Evolutionary conservation across 495 filamentous ascomycete genomes (phyloP).

Genomic region (Penicillium mononematosum): DNA sequence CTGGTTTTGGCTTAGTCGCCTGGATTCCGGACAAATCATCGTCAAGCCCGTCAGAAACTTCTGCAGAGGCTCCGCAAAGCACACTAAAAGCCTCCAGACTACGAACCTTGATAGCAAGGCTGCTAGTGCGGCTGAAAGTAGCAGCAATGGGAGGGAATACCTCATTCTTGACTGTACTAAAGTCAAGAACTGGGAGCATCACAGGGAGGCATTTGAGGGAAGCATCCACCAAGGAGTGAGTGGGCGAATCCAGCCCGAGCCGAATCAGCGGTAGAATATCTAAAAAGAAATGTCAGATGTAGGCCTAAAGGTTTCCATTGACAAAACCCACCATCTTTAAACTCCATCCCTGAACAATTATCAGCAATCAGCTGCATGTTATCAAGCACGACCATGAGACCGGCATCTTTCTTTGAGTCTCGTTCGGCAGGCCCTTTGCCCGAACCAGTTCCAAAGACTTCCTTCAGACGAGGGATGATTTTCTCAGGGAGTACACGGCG

Average conservation of each 20-base stretch:
- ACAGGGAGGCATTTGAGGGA: constrained; percentile 69
- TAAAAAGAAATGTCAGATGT: constrained; percentile 28
- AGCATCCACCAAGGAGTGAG: constrained; percentile 83
- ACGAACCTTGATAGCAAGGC: constrained; percentile 88
- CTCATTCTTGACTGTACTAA: constrained; percentile 93
- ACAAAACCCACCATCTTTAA: constrained; percentile 74
- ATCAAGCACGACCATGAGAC: constrained; percentile 83
- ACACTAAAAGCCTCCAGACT: constrained; percentile 86
- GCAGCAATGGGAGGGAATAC: constrained; percentile 86
- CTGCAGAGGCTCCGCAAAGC: constrained; percentile 71
- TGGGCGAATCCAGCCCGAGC: constrained; percentile 79
- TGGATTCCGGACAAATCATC: constrained; percentile 73
- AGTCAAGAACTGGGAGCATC: constrained; percentile 81
- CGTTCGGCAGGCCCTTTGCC: constrained; percentile 58
- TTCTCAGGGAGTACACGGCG: constrained; percentile 76
- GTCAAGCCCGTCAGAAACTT: constrained; percentile 38
- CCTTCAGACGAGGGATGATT: constrained; percentile 78
- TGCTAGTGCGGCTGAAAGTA: constrained; percentile 89
- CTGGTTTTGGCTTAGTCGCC: constrained; percentile 50
- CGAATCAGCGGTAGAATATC: constrained; percentile 85
- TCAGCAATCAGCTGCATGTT: constrained; percentile 71
- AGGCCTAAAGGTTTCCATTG: neutral
- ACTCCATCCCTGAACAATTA: constrained; percentile 85
- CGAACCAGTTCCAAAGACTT: constrained; percentile 66
- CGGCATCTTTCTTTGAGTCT: constrained; percentile 82